Base-by-base conservation (phyloP, 352 stramenopile species). In the Phytopythium montanum region DNA sequence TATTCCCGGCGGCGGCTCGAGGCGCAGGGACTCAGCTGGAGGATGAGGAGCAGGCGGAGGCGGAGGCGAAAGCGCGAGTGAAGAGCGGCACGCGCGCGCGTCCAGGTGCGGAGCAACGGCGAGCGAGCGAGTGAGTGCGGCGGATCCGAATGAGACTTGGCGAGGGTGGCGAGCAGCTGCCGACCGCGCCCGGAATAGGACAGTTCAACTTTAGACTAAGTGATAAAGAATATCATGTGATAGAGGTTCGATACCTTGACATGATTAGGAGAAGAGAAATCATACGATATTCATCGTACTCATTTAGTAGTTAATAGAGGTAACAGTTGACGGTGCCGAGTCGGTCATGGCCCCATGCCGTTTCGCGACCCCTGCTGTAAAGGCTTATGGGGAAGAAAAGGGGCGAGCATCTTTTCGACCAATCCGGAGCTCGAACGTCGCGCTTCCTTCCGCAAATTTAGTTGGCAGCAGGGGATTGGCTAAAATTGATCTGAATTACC, bases 391-490 rank as follows among this genome's bases (percentile, higher is more conserved):
- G 2, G 46, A 31, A 29, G 42, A 19, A 55, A 42, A 39, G 42
- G 49, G 31, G 6, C 6, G n/a, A n/a, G 19, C 16, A 13, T 14
- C 2, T 42, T 55, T 48, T 45, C 34, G 26, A 16, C 52, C 23
- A 57, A 57, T 48, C 3, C 9, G 7, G 16, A 1, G 16, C 26
- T 28, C 28, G 29, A 1, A 45, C 26, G 21, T 12, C 28, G 29
- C 28, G 0, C 6, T 33, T 18, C n/a, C 25, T 50, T 39, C 21
- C 14, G 25, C 23, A 36, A 49, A 36, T 10, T 59, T 49, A 50
- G 53, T 49, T 59, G 53, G 53, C 53, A 59, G 38, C 13, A 3
- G 8, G 5, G 18, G 53, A 59, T 59, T 59, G 6, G 53, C 7
- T 3, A 3, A 50, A 59, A 59, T n/a, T 33, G 2, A 21, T 10